Base-by-base conservation (phyloP, 2,329 filamentous ascomycete genomes). In the Colletotrichum theobromicola region DNA sequence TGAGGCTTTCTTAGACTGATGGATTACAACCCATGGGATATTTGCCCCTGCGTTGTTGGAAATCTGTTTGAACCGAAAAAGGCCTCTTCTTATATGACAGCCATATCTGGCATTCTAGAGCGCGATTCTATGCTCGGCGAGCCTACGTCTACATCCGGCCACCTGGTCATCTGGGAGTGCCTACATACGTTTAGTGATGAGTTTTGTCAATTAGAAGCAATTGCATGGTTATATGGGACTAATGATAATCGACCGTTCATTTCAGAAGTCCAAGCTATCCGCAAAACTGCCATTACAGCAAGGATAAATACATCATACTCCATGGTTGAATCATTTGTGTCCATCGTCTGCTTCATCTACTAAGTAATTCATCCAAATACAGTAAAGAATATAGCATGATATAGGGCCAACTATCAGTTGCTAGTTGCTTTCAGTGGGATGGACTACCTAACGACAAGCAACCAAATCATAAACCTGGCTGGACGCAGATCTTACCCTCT, bases 381-480 rank as follows among this genome's bases (percentile, higher is more conserved):
- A 10, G 18, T 12, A 21, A 4, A 10, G 10, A 3, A 2, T 0
- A 2, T 2, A 12, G 18, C 5, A 12, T 3, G n/a, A 21, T n/a
- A 46, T 46, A 9, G 9, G 6, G 37, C 37, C n/a, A 1, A 46
- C 2, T n/a, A 18, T 18, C 37, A 46, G 37, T 46, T 7, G 18
- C 18, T 10, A 7, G 1, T 46, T 46, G 5, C 18, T 0, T 46
- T 46, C 2, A 18, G 37, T 12, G 37, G 18, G 9, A 46, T 46
- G 37, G 37, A 4, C 37, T 46, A 46, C 37, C 9, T 1, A 18
- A 18, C 37, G n/a, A 46, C 37, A 46, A 46, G 37, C 18, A 46
- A 46, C 5, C 18, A 46, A 46, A 2, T 46, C n/a, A 9, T n/a
- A 18, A 12, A 12, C 5, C 37, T 46, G n/a, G n/a, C n/a, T n/a